phyloP scores from a whole-genome alignment of 2,329 filamentous ascomycete species.

The Lachnellula hyalina region DNA sequence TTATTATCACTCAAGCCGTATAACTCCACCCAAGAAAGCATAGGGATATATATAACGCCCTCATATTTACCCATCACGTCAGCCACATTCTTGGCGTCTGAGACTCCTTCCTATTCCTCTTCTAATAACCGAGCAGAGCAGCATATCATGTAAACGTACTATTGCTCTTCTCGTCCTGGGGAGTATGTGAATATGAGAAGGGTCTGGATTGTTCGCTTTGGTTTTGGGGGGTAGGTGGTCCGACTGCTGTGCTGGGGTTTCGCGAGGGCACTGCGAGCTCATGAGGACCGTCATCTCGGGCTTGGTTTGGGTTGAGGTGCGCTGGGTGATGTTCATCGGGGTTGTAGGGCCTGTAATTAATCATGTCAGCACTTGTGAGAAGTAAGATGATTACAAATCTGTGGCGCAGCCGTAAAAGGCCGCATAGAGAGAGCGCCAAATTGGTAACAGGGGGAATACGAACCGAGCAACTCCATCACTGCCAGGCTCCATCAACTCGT shows the following conservation, averaged over 20 bases:
- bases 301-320: neutral
- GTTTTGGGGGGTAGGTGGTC: neutral
- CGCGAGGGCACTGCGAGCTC: conserved; percentile 2
- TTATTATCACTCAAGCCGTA: neutral
- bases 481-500: conserved; percentile 12
- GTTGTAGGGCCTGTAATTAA: conserved; percentile 6
- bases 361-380: neutral
- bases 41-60: neutral
- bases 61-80: neutral
- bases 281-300: neutral
- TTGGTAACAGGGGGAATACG: neutral
- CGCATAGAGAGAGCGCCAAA: neutral
- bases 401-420: neutral
- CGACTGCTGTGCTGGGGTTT: conserved; percentile 1
- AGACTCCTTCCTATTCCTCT: no score
- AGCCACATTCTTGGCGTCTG: neutral
- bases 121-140: no score
- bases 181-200: conserved; percentile 15
- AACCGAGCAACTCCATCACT: conserved; percentile 6
- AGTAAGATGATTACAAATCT: neutral
- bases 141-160: neutral
- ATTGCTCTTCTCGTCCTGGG: conserved; percentile 1
- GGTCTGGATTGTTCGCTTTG: conserved; percentile 2
- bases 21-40: neutral
- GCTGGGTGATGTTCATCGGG: conserved; percentile 1